Conservation (phyloP, 352 stramenopile species). For the Blastocystis sp. region DNA sequence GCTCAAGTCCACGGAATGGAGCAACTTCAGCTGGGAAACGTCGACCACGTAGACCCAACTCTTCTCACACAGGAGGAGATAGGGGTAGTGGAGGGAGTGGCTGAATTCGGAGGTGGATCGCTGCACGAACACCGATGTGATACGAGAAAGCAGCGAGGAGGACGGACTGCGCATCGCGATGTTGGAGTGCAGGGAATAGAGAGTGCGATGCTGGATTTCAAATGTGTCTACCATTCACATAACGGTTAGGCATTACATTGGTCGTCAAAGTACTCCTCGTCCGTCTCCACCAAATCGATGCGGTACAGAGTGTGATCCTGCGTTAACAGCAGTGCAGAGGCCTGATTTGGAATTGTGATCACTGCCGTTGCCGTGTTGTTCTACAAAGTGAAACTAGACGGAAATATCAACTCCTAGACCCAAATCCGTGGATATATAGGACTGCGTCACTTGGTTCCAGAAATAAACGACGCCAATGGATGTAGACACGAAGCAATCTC, state of each 20-base stretch:
- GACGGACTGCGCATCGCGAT: too few relatives aligned
- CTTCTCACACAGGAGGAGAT: slow-evolving; percentile 2
- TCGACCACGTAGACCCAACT: background rate
- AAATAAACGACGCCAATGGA: background rate
- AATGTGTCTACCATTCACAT: background rate
- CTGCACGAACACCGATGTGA: background rate
- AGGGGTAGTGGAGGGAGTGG: background rate
- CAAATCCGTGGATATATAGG: background rate
- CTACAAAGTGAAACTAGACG: background rate
- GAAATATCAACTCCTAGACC: background rate
- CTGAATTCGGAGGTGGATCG: background rate
- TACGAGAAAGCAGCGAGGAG: background rate
- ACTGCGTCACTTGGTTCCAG: background rate
- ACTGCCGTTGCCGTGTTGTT: background rate
- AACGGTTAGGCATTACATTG: background rate
- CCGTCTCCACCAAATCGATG: background rate
- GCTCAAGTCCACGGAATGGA: background rate
- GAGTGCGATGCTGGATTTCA: background rate
- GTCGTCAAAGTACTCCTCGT: slow-evolving; percentile 14
- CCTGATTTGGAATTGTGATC: background rate
- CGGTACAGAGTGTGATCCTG: background rate
- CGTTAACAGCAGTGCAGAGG: background rate
- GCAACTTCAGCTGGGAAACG: background rate
- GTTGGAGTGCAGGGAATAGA: background rate
- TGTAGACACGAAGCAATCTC: background rate